phyloP scores from a whole-genome alignment of 805 yeast genomes.

The Brettanomyces naardenensis region DNA sequence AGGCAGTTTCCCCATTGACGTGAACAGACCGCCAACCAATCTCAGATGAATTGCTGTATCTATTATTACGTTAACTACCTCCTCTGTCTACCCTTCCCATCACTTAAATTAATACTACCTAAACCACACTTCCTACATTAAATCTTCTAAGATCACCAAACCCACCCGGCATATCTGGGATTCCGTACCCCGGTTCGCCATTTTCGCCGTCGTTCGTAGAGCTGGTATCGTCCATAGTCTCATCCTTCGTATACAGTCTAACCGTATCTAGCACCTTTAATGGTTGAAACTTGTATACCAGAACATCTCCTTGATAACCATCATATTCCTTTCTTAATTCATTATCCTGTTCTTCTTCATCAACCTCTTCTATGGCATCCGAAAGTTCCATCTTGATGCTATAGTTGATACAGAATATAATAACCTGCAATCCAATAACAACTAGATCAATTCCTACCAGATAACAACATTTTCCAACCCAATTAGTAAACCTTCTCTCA shows the following conservation, averaged over 20 bases:
- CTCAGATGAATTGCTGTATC: neutral
- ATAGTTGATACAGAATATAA: constrained; percentile 25
- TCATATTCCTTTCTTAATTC: constrained; percentile 23
- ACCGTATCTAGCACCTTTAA: constrained; percentile 19
- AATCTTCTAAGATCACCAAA: neutral
- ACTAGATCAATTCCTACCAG: constrained; percentile 25
- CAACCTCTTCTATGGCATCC: constrained; percentile 19
- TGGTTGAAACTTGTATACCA: constrained; percentile 30
- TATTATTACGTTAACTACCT: neutral
- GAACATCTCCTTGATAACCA: constrained; percentile 38
- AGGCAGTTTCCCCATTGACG: neutral
- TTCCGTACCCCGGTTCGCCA: neutral
- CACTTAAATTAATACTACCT: too few relatives aligned
- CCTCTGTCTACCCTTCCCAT: neutral
- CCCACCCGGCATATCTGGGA: neutral
- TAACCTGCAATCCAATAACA: constrained; percentile 23
- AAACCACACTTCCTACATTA: neutral
- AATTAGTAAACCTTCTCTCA: constrained; percentile 23
- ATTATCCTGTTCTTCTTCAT: constrained; percentile 11
- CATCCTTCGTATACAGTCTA: constrained; percentile 12
- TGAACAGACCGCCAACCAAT: neutral
- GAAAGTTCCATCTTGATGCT: constrained; percentile 20
- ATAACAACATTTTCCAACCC: constrained; percentile 20
- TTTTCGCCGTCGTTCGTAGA: neutral
- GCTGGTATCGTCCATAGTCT: constrained; percentile 1